These are phyloP conservation scores for Sphaerulina vaccinii DNA, from an alignment of 2,329 filamentous ascomycete species.

Conservation along the genomic window DNA sequence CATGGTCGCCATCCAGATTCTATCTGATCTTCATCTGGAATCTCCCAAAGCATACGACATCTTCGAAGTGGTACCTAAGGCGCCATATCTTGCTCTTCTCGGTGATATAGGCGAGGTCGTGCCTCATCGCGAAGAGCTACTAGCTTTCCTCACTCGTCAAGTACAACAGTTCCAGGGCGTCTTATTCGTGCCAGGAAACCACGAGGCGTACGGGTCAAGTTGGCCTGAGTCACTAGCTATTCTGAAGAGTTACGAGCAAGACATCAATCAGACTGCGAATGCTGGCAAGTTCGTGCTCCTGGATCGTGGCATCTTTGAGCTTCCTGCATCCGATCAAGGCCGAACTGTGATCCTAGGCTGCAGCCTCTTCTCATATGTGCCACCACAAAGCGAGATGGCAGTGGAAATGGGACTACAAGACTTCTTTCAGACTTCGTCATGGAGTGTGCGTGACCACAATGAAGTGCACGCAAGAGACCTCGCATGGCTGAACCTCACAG, in stretches of 20 bases:
- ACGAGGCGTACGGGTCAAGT: conserved; percentile 53
- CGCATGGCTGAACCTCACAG: conserved; percentile 54
- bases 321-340: conserved; percentile 36
- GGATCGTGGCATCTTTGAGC: conserved; percentile 43
- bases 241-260: conserved; percentile 42
- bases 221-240: conserved; percentile 41
- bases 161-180: conserved; percentile 46
- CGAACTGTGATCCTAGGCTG: conserved; percentile 57
- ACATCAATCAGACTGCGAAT: conserved; percentile 42
- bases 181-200: conserved; percentile 54
- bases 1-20: conserved; percentile 44
- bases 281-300: conserved; percentile 42
- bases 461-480: conserved; percentile 47
- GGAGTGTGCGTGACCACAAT: conserved; percentile 53
- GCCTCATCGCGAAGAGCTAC: conserved; percentile 44
- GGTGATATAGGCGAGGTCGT: conserved; percentile 56
- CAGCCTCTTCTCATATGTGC: conserved; percentile 53
- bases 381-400: no score
- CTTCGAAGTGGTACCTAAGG: conserved; percentile 32
- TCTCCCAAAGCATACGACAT: conserved; percentile 43
- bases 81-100: conserved; percentile 47
- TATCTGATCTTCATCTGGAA: conserved; percentile 56
- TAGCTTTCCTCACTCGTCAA: conserved; percentile 46
- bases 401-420: no score
- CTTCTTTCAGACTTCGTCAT: no score